Base-by-base conservation (phyloP, 208 protist species). In the Trypanosoma conorhini region DNA sequence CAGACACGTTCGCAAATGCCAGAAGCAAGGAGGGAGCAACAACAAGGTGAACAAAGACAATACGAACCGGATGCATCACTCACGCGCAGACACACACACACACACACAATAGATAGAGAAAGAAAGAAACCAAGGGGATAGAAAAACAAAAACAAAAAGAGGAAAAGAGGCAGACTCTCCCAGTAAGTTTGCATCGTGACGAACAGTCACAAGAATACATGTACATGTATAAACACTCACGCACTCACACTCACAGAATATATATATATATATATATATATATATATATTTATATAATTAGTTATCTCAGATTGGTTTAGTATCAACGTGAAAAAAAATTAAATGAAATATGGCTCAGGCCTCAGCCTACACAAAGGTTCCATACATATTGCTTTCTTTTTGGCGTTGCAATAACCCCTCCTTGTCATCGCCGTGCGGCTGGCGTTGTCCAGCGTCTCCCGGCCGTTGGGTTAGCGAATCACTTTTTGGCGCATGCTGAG, bases 191-290 rank as follows among this genome's bases (percentile, higher is more conserved):
- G 33, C 7, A 38, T 38, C 33, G 4, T 7, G 33, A 54, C 3
- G 3, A 54, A 5, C 17, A 54, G 15, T 5, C 21, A 44, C 35
- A 67, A 12, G 46, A 19, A 64, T 22, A 48, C 10, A 33, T 5
- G 33, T 13, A 31, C 28, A 58, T 8, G 33, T 35, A 58, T 15
- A 58, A 58, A 58, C 42, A 68, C 22, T 31, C 3, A 7, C 5
- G n/a, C 48, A 52, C 9, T 19, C 9, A 17, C 48, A 52, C 22
- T 1, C 12, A 26, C 8, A 59, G 26, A 57, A 57, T 8, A 57
- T 57, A 57, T 28, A 57, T 57, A 52, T 52, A 52, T 52, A 52
- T 52, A 7, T 46, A 50, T 60, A 72, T 48, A 77, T 22, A 66
- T 38, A 60, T n/a, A n/a, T n/a, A n/a, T n/a, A n/a, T n/a, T n/a